phyloP scores from a whole-genome alignment of 192 early-diverging fungal species.

The Coemansia javaensis region DNA sequence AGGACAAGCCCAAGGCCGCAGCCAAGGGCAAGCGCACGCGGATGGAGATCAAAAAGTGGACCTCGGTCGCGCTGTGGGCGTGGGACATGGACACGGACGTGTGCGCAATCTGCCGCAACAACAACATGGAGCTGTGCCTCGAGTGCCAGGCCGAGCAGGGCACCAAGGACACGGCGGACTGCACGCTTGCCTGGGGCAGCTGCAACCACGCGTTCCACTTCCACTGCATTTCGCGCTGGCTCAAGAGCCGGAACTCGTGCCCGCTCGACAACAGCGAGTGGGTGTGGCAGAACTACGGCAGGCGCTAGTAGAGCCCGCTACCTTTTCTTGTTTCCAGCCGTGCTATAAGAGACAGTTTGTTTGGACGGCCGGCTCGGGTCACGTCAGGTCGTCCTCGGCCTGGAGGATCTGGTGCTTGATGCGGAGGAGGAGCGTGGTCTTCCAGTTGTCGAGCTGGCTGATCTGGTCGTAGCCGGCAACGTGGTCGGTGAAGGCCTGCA shows the following conservation, averaged over 20 bases:
- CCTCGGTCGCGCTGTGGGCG: constrained; percentile 97
- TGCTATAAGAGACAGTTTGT: background rate
- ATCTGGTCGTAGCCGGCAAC: constrained; percentile 82
- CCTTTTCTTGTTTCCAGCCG: background rate
- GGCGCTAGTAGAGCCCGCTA: constrained; percentile 2
- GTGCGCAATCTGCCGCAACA: constrained; percentile 98
- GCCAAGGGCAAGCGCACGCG: constrained; percentile 56
- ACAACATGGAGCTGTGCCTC: constrained; percentile 99
- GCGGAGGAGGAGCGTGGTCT: constrained; percentile 81
- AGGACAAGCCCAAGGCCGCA: background rate
- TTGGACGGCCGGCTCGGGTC: background rate
- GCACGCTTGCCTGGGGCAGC: constrained; percentile 94
- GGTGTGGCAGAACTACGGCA: constrained; percentile 87
- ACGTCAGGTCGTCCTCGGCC: constrained; percentile 59
- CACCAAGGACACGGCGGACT: constrained; percentile 85
- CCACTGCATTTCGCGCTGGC: constrained; percentile 97
- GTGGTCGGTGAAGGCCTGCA: constrained; percentile 75
- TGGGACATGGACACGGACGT: constrained; percentile 99
- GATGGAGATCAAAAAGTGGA: constrained; percentile 99
- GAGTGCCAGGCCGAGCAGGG: constrained; percentile 98
- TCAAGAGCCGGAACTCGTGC: constrained; percentile 94
- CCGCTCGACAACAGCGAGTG: constrained; percentile 98
- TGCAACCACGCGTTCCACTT: constrained; percentile 99
- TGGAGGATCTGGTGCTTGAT: constrained; percentile 80
- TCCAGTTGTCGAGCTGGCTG: constrained; percentile 94